A percentile compares a stretch with the other conserved stretches of the same genome.
Evolutionary conservation across 371 early-diverging fungal species (phyloP).

Genomic region (Mucor lusitanicus): DNA sequence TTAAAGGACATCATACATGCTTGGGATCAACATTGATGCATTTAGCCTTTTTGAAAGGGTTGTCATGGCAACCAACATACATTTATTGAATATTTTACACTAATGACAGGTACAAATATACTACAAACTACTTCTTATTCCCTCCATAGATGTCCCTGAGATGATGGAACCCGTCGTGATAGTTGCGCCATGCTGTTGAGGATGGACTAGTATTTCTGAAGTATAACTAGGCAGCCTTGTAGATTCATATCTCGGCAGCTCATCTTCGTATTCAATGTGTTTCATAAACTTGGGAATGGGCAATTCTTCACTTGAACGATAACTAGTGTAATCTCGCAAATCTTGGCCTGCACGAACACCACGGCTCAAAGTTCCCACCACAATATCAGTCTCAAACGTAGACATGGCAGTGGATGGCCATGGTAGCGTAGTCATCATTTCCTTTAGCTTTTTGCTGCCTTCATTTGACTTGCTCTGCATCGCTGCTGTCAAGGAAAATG

Average conservation of each 20-base stretch:
- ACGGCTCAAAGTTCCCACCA: slow-evolving; percentile 9
- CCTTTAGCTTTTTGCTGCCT: background rate
- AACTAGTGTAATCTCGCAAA: slow-evolving; percentile 1
- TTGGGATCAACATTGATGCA: too few species aligned
- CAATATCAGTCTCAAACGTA: slow-evolving; percentile 6
- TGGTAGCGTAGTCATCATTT: background rate
- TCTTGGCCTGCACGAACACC: slow-evolving; percentile 10
- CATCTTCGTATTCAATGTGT: slow-evolving; percentile 10
- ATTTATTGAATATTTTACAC: too few species aligned
- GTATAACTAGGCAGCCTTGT: slow-evolving; percentile 14
- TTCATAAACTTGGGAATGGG: slow-evolving; percentile 15
- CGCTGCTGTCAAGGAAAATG: background rate
- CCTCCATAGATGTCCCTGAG: background rate
- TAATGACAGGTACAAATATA: too few species aligned
- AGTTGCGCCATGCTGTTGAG: background rate
- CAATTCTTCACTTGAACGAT: background rate
- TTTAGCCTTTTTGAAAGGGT: too few species aligned
- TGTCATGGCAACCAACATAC: too few species aligned
- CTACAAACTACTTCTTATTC: background rate
- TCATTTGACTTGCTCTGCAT: background rate
- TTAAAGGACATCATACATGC: too few species aligned
- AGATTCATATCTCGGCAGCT: slow-evolving; percentile 15
- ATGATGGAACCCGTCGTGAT: background rate
- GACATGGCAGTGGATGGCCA: background rate
- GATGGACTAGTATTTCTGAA: background rate